These are phyloP conservation scores for Aspergillus floridensis DNA, from an alignment of 2,329 filamentous ascomycete species.

Conservation along the genomic window DNA sequence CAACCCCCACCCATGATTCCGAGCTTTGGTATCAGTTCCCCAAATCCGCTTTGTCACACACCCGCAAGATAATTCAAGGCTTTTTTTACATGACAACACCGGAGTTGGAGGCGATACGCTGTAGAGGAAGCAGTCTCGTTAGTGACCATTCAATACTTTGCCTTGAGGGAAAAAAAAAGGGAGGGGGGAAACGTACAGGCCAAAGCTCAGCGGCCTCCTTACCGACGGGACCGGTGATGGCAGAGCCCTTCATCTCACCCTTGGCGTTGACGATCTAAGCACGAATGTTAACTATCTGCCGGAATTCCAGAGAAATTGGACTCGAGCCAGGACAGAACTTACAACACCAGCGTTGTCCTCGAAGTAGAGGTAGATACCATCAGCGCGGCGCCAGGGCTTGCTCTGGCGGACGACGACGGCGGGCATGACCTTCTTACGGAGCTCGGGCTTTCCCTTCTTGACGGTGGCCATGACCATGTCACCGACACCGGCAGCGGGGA, in stretches of 20 bases:
- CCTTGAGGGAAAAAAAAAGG: no score
- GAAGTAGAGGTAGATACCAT: slow-evolving; percentile 99
- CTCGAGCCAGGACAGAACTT: slow-evolving; percentile 48
- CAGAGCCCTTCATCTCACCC: slow-evolving; percentile 99
- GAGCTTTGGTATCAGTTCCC: slow-evolving; percentile 14
- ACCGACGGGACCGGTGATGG: slow-evolving; percentile 97
- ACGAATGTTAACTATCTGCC: background rate
- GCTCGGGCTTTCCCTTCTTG: slow-evolving; percentile 99
- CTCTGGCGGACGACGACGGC: slow-evolving; percentile 97
- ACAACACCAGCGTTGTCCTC: slow-evolving; percentile 99
- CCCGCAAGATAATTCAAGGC: slow-evolving; percentile 19
- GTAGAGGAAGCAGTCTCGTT: slow-evolving; percentile 2
- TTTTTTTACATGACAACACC: slow-evolving; percentile 96
- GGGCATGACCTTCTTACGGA: slow-evolving; percentile 99
- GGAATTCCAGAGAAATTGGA: background rate
- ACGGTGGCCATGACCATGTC: slow-evolving; percentile 99
- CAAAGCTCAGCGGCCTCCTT: slow-evolving; percentile 99
- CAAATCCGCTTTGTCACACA: slow-evolving; percentile 14
- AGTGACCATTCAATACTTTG: slow-evolving; percentile 29
- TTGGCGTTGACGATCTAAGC: slow-evolving; percentile 97
- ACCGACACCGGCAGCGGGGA: slow-evolving; percentile 95
- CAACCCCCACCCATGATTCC: slow-evolving; percentile 8
- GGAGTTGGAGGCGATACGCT: slow-evolving; percentile 99
- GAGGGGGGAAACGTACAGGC: slow-evolving; percentile 66
- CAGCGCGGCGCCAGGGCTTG: slow-evolving; percentile 98